These are phyloP conservation scores for Auxenochlorella protothecoides DNA, from an alignment of 139 green algal species.

Conservation along the genomic window DNA sequence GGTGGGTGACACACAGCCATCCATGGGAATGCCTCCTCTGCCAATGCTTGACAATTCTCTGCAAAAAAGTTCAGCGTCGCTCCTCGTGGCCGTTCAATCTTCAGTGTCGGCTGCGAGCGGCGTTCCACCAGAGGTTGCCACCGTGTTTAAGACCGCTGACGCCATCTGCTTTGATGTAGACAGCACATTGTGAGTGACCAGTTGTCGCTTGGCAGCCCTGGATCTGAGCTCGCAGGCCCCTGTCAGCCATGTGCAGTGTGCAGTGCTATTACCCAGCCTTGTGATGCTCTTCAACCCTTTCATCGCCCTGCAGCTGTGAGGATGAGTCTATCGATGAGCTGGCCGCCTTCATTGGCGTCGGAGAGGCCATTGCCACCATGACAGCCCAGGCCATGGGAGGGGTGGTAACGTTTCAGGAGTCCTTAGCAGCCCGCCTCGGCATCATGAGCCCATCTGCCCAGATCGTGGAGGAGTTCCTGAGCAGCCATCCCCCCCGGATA, in stretches of 20 bases:
- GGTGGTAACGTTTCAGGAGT: slow-evolving; percentile 78
- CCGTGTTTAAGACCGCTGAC: slow-evolving; percentile 24
- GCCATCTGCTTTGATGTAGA: slow-evolving; percentile 95
- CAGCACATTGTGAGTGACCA: slow-evolving; percentile 78
- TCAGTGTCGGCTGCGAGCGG: neutral
- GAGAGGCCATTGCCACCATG: slow-evolving; percentile 75
- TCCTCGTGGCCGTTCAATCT: neutral
- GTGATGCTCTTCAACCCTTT: neutral
- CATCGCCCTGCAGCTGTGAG: slow-evolving; percentile 49
- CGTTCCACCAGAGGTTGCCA: slow-evolving; percentile 2
- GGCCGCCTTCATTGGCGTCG: slow-evolving; percentile 78
- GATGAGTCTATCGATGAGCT: slow-evolving; percentile 98
- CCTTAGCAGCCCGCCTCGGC: slow-evolving; percentile 62
- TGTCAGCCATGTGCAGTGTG: too few relatives aligned
- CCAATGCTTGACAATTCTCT: neutral
- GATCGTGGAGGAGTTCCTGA: slow-evolving; percentile 60
- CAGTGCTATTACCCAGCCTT: too few relatives aligned
- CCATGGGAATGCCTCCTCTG: neutral
- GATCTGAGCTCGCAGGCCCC: too few relatives aligned
- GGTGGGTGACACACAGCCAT: neutral
- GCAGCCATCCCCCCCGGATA: slow-evolving; percentile 54
- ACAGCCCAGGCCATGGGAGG: slow-evolving; percentile 88
- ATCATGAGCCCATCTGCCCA: slow-evolving; percentile 64
- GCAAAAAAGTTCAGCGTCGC: too few relatives aligned
- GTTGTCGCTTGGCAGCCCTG: too few relatives aligned